These are phyloP conservation scores for Suzukiozyma palmioleophila DNA, from an alignment of 1,139 yeast species.

Conservation along the genomic window DNA sequence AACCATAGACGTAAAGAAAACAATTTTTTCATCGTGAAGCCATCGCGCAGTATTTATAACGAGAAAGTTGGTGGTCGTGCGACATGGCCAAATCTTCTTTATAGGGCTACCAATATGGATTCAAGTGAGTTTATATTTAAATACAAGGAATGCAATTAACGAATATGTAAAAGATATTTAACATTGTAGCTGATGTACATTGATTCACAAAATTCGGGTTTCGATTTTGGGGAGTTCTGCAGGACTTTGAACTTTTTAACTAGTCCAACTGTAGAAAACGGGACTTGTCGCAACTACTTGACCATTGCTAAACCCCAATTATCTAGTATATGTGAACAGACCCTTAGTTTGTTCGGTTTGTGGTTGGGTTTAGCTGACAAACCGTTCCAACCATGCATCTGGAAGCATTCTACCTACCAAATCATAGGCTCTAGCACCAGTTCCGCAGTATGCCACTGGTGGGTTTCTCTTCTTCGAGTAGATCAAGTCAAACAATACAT, in stretches of 20 bases:
- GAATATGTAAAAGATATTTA: too few relatives aligned
- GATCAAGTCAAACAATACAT: constrained; percentile 51
- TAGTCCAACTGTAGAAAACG: too few relatives aligned
- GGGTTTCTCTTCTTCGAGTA: constrained; percentile 27
- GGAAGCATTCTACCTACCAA: constrained; percentile 32
- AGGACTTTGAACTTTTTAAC: too few relatives aligned
- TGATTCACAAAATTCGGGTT: too few relatives aligned
- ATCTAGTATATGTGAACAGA: too few relatives aligned
- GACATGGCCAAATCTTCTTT: background rate
- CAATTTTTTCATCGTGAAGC: constrained; percentile 7
- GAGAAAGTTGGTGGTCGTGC: constrained; percentile 4
- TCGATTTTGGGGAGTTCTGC: too few relatives aligned
- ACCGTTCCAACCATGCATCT: constrained; percentile 26
- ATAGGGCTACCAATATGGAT: background rate
- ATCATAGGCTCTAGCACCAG: constrained; percentile 47
- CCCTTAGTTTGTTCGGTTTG: too few relatives aligned
- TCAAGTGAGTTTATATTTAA: too few relatives aligned
- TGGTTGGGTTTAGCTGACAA: constrained; percentile 4
- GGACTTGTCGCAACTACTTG: too few relatives aligned
- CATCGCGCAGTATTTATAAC: constrained; percentile 5
- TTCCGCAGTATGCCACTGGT: constrained; percentile 43
- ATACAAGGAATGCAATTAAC: too few relatives aligned
- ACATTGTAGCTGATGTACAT: too few relatives aligned
- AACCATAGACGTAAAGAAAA: constrained; percentile 51
- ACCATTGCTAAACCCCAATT: too few relatives aligned